Evolutionary conservation across 345 rosid genomes (phyloP), one percentile per base, ranked within the genome.

Genomic region (Mallotus nudiflorus): DNA sequence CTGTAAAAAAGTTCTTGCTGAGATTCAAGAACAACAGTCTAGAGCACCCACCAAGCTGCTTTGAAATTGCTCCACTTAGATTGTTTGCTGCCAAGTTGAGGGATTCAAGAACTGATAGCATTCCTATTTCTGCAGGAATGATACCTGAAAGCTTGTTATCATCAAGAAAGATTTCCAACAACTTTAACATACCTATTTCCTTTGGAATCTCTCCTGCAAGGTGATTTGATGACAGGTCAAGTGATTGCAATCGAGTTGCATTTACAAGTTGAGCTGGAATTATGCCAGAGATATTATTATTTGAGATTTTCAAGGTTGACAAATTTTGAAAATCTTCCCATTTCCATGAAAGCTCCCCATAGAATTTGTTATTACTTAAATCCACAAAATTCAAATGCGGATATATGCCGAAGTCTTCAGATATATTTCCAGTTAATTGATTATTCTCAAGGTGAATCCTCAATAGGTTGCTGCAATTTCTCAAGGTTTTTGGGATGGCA

Each of bases 61-160:
- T 29, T 19, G 66, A 12, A 8, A 42, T 42, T 42, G 13, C 14
- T 9, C 46, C 46, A 9, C 46, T 42, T 42, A 42, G 73, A 44
- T 57, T 58, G 24, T 69, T 69, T 15, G 44, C 52, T 15, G 73
- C 65, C 27, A 70, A 60, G 42, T 70, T 15, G 1, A 70, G 57
- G 20, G 6, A 2, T 20, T 59, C 20, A 9, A 70, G 58, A 20
- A 15, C 5, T 7, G 48, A 24, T 1, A 70, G 14, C 53, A 9
- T 49, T 18, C 53, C 53, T 1, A 49, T 49, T 16, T 49, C 53
- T 49, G 20, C 22, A 49, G 53, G 22, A 49, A 49, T 49, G 9
- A 1, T 18, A 3, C 53, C 53, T 19, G 53, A 49, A 49, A 49
- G 53, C 53, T 49, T 19, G 22, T 49, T 49, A 5, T 49, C 53